Evolutionary conservation across 2,329 filamentous ascomycete species (phyloP), one percentile per base, ranked within the genome.

Genomic region (Aspergillus fijiensis): DNA sequence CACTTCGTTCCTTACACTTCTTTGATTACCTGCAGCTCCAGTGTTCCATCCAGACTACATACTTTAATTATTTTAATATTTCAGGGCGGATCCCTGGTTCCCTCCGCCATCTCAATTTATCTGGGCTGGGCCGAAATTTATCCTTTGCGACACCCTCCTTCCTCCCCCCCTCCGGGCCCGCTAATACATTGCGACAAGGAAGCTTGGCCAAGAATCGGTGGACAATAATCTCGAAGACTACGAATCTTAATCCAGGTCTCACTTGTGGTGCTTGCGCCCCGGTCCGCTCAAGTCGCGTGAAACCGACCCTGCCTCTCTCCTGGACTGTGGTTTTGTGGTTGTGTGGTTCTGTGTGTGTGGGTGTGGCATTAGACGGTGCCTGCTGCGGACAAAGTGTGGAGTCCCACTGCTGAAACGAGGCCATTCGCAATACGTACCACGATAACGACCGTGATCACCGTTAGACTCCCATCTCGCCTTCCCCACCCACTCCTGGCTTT

Each of bases 371-470:
- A 53, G 57, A 51, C 45, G 47, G 35, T 60, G 54, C 54, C 35
- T 49, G 57, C 59, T 52, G 29, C 58, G 29, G 51, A 61, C 39
- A 39, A 55, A 63, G 56, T 55, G 65, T 62, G 65, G 65, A 66
- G 64, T 57, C 60, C 51, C 59, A 52, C 47, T 45, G 60, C 63
- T 64, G 60, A 63, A 66, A 64, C 65, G 58, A 51, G 29, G 35
- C 39, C 35, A 49, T 51, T 60, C 55, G 42, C 51, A 48, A 53
- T 53, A 59, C 58, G 55, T 61, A 60, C 39, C 39, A 45, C 39
- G 39, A 45, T 45, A 45, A 45, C 62, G 23, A 60, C 55, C 27
- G 54, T 53, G 29, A 57, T 47, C 50, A 57, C 39, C 35, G 52
- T 29, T 52, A 57, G 56, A 56, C 29, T 52, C 57, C 48, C 51